phyloP scores from a whole-genome alignment of 805 yeast genomes.

The Candida caryicola region DNA sequence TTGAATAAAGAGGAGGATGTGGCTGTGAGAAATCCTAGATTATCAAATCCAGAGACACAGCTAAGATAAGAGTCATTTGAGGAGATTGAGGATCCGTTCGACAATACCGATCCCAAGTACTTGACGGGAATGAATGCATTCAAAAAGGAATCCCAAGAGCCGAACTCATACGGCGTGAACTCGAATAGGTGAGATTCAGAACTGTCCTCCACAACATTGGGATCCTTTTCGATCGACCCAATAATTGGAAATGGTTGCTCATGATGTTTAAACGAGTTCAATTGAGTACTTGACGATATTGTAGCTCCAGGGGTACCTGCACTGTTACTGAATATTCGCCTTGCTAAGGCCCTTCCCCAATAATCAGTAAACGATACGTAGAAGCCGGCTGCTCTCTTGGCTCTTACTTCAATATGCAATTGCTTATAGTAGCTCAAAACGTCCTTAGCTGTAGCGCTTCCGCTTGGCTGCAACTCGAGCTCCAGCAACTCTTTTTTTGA shows the following conservation, averaged over 20 bases:
- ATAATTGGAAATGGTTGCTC: constrained; percentile 52
- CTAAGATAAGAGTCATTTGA: constrained; percentile 22
- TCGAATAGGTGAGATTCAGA: constrained; percentile 50
- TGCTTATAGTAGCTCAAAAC: constrained; percentile 48
- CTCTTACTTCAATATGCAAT: constrained; percentile 52
- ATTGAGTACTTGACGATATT: constrained; percentile 30
- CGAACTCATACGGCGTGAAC: constrained; percentile 64
- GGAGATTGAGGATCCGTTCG: constrained; percentile 40
- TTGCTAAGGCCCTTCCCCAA: constrained; percentile 62
- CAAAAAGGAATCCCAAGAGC: constrained; percentile 57
- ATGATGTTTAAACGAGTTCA: constrained; percentile 34
- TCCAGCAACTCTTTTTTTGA: constrained; percentile 2
- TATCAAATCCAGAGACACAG: constrained; percentile 56
- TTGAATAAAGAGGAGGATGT: constrained; percentile 65
- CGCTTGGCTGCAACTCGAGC: not conserved
- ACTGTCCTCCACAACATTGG: constrained; percentile 25
- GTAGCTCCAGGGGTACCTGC: constrained; percentile 36
- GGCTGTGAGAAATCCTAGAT: constrained; percentile 57
- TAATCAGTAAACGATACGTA: constrained; percentile 62
- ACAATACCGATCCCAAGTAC: constrained; percentile 50
- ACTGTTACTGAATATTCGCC: constrained; percentile 40
- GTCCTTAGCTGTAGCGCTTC: constrained; percentile 3
- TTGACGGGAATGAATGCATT: constrained; percentile 48
- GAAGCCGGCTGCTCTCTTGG: constrained; percentile 53
- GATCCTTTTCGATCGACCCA: constrained; percentile 39